Evolutionary conservation across 371 early-diverging fungal species (phyloP).

Genomic region (Dichotomocladium elegans): DNA sequence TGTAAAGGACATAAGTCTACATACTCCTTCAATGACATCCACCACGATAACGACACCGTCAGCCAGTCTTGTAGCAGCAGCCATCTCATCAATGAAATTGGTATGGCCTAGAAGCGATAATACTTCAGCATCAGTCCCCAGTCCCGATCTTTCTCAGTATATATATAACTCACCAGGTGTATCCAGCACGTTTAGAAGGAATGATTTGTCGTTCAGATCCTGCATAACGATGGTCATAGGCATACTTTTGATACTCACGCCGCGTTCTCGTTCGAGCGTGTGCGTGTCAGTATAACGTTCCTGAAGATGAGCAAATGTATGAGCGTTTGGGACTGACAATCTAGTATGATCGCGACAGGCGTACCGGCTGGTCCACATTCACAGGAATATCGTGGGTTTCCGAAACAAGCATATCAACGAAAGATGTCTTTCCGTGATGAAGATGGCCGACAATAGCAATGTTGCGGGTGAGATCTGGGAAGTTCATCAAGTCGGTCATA

Average conservation of each 20-base stretch:
- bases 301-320: conserved; percentile 12
- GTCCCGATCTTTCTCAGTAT: not conserved
- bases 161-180: conserved; percentile 75
- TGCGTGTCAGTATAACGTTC: conserved; percentile 93
- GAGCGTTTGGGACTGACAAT: not conserved
- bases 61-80: conserved; percentile 79
- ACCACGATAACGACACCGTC: conserved; percentile 96
- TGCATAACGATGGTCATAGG: conserved; percentile 92
- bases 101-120: conserved; percentile 67
- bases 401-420: conserved; percentile 89
- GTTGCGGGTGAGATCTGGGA: conserved; percentile 83
- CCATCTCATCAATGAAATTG: conserved; percentile 92
- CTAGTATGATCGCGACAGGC: not conserved
- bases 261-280: conserved; percentile 86
- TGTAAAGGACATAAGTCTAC: too few relatives aligned
- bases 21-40: conserved; percentile 94
- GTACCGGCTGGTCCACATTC: conserved; percentile 55
- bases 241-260: conserved; percentile 87
- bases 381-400: conserved; percentile 76
- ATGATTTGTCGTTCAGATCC: conserved; percentile 82
- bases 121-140: not conserved
- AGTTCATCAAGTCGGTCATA: conserved; percentile 81
- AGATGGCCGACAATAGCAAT: conserved; percentile 92
- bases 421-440: conserved; percentile 95
- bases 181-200: conserved; percentile 88